A percentile compares a stretch with the other conserved stretches of the same genome.
Evolutionary conservation across 2,329 filamentous ascomycete species (phyloP).

Genomic region (Epichloe glyceriae): DNA sequence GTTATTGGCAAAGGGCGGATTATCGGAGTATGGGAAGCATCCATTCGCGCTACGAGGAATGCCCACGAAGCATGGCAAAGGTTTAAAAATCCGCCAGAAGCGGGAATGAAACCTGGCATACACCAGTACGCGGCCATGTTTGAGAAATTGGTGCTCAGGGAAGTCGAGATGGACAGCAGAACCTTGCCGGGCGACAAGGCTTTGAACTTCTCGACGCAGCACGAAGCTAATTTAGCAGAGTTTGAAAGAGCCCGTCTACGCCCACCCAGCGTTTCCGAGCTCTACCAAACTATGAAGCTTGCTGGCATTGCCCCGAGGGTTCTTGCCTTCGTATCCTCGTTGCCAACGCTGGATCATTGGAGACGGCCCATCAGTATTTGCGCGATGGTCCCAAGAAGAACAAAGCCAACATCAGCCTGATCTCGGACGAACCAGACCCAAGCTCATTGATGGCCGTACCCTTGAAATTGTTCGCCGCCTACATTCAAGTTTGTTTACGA

Average conservation of each 20-base stretch:
- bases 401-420: constrained; percentile 9
- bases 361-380: constrained; percentile 37
- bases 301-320: constrained; percentile 32
- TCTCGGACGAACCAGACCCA: constrained; percentile 12
- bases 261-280: constrained; percentile 43
- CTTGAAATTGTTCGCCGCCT: constrained; percentile 33
- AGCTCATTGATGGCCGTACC: constrained; percentile 14
- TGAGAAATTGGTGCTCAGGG: constrained; percentile 33
- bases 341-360: constrained; percentile 33
- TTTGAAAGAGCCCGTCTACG: constrained; percentile 50
- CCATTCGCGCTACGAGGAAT: constrained; percentile 46
- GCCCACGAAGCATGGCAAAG: constrained; percentile 47
- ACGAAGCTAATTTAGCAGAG: constrained; percentile 42
- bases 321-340: constrained; percentile 44
- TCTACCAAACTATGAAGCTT: constrained; percentile 46
- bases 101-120: constrained; percentile 21
- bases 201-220: constrained; percentile 27
- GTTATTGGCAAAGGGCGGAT: constrained; percentile 9
- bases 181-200: constrained; percentile 47
- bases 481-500: constrained; percentile 25
- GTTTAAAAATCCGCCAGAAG: constrained; percentile 26
- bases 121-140: constrained; percentile 48
- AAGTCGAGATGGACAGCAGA: constrained; percentile 13
- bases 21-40: constrained; percentile 37
- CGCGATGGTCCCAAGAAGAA: constrained; percentile 23